These are phyloP conservation scores for Protea cynaroides DNA, from an alignment of 164 flowering plant genomes.

Conservation along the genomic window DNA sequence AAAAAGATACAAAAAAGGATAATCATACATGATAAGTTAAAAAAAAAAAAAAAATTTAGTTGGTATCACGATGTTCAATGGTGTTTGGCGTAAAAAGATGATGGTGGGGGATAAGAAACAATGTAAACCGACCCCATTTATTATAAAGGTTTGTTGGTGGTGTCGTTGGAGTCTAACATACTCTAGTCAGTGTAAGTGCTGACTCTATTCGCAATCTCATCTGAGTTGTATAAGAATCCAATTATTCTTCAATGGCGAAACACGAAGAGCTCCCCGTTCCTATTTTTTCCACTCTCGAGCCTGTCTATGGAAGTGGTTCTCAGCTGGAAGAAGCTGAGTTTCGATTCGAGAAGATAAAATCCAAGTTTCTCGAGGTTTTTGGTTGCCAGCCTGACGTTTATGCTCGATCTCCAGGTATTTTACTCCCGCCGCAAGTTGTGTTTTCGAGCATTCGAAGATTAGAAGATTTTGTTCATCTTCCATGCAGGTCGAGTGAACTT, in stretches of 20 bases:
- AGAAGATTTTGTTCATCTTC: neutral
- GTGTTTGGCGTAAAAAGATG: too few relatives aligned
- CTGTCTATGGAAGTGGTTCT: constrained; percentile 81
- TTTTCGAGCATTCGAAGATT: neutral
- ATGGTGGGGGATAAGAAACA: too few relatives aligned
- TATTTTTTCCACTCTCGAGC: constrained; percentile 45
- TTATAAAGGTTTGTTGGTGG: too few relatives aligned
- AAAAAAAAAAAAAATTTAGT: too few relatives aligned
- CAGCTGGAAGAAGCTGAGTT: constrained; percentile 68
- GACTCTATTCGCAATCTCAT: too few relatives aligned
- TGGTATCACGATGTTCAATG: too few relatives aligned
- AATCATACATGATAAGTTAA: too few relatives aligned
- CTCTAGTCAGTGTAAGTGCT: too few relatives aligned
- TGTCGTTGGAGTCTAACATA: too few relatives aligned
- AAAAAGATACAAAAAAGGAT: too few relatives aligned
- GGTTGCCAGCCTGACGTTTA: constrained; percentile 59
- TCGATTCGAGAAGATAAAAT: constrained; percentile 53
- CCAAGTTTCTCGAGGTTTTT: constrained; percentile 56
- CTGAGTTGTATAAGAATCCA: too few relatives aligned
- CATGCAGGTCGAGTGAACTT: constrained; percentile 82
- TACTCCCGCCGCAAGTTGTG: neutral
- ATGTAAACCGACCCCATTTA: too few relatives aligned
- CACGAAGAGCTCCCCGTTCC: constrained; percentile 82
- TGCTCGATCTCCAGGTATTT: constrained; percentile 90
- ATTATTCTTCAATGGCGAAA: constrained; percentile 35